Percentiles rank a stretch among this genome's conserved stretches.
Conservation (phyloP, 2,329 filamentous ascomycete genomes). For the Boeremia lycopersici region DNA sequence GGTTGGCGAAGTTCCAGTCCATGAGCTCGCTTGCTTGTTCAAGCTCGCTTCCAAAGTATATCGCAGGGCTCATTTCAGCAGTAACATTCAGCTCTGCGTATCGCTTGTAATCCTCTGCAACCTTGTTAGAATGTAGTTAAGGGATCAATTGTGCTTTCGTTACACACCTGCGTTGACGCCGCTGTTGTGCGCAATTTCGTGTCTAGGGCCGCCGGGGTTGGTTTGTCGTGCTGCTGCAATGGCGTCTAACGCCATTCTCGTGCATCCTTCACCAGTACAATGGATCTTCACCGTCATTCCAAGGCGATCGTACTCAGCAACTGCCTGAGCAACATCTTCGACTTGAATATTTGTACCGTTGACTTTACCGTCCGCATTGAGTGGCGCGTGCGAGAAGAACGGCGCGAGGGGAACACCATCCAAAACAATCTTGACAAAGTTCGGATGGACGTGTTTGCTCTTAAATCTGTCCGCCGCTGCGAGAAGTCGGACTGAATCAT, state of each 20-base stretch:
- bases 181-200: constrained; percentile 43
- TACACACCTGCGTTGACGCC: constrained; percentile 22
- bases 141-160: not conserved
- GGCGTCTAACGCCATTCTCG: constrained; percentile 39
- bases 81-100: constrained; percentile 39
- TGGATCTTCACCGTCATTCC: constrained; percentile 46
- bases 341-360: constrained; percentile 30
- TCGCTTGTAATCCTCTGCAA: constrained; percentile 35
- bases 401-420: constrained; percentile 44
- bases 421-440: constrained; percentile 47
- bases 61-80: constrained; percentile 44
- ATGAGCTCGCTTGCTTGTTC: constrained; percentile 19
- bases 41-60: constrained; percentile 29
- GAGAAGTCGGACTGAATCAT: constrained; percentile 19
- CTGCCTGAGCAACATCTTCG: constrained; percentile 26
- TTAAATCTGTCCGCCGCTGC: constrained; percentile 29
- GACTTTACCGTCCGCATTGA: constrained; percentile 31
- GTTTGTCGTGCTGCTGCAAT: constrained; percentile 32
- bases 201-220: constrained; percentile 35
- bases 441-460: constrained; percentile 36
- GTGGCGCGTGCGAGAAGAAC: constrained; percentile 33
- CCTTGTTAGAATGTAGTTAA: not conserved
- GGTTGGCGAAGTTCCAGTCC: constrained; percentile 38
- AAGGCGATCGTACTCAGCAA: constrained; percentile 36
- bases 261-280: constrained; percentile 39